Conservation (phyloP, 345 rosid species). For the Rhodamnia rubescens region DNA sequence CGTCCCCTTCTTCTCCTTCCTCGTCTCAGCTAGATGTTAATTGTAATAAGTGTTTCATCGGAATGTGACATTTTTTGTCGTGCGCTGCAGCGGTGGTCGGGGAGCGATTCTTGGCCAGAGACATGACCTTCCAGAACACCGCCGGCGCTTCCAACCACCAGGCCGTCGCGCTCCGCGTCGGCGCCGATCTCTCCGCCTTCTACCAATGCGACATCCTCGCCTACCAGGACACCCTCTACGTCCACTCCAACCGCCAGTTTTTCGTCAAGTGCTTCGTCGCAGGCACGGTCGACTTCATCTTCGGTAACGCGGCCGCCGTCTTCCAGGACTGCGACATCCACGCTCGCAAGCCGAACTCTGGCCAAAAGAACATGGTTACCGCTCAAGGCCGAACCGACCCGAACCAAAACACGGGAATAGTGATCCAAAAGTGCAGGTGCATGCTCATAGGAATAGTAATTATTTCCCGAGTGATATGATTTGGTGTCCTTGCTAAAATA, state of each 20-base stretch:
- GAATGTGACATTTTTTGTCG: neutral
- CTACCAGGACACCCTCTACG: conserved; percentile 62
- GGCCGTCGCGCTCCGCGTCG: conserved; percentile 44
- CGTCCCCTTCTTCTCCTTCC: neutral
- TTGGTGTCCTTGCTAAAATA: neutral
- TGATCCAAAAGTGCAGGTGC: conserved; percentile 51
- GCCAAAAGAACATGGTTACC: conserved; percentile 94
- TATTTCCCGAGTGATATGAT: neutral
- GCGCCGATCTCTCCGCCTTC: conserved; percentile 69
- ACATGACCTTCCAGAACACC: conserved; percentile 69
- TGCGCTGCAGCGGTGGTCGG: conserved; percentile 64
- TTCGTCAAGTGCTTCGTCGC: conserved; percentile 47
- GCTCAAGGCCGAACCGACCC: conserved; percentile 88
- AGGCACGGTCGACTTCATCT: conserved; percentile 79
- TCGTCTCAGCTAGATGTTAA: neutral
- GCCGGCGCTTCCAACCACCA: conserved; percentile 57
- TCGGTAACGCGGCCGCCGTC: conserved; percentile 10
- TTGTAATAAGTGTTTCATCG: neutral
- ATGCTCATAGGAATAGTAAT: neutral
- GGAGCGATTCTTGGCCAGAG: conserved; percentile 56
- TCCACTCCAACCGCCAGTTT: conserved; percentile 46
- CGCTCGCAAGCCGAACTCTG: conserved; percentile 68
- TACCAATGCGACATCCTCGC: conserved; percentile 70
- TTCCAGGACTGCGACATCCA: conserved; percentile 66
- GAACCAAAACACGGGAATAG: conserved; percentile 90